Conservation (phyloP, 75 land plant genomes). For the Sequoia sempervirens region DNA sequence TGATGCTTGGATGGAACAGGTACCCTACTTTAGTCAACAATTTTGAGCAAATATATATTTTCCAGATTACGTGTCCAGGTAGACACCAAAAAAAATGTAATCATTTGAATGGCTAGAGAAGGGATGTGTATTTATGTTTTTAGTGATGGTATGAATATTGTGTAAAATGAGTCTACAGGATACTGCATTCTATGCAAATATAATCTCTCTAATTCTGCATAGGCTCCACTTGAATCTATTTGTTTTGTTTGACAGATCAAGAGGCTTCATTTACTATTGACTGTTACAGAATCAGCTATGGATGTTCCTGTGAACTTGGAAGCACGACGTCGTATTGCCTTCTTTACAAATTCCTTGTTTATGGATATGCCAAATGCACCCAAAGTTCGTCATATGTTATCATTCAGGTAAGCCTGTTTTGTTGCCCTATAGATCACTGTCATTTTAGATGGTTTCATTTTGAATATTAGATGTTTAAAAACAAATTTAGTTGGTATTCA, state of each 20-base stretch:
- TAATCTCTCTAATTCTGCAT: background rate
- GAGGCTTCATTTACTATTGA: constrained; percentile 54
- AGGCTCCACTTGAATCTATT: background rate
- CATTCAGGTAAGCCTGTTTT: constrained; percentile 61
- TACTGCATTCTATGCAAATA: background rate
- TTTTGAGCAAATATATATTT: background rate
- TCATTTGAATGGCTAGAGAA: background rate
- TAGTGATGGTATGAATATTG: background rate
- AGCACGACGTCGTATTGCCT: constrained; percentile 78
- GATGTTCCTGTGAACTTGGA: constrained; percentile 88
- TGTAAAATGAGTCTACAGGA: background rate
- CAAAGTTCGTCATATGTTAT: constrained; percentile 87
- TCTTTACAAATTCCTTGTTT: constrained; percentile 92
- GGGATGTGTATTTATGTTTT: background rate
- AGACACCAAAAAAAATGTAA: background rate
- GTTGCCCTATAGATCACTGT: background rate
- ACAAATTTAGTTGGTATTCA: background rate
- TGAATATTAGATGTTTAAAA: background rate
- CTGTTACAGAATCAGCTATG: constrained; percentile 86
- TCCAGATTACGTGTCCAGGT: background rate
- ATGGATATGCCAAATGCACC: constrained; percentile 95
- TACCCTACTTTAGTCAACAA: constrained; percentile 10
- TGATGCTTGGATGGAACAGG: constrained; percentile 89
- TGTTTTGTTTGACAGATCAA: constrained; percentile 32
- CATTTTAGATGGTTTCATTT: background rate